Evolutionary conservation across 192 early-diverging fungal species (phyloP), one percentile per base, ranked within the genome.

Genomic region (Coemansia sp.): DNA sequence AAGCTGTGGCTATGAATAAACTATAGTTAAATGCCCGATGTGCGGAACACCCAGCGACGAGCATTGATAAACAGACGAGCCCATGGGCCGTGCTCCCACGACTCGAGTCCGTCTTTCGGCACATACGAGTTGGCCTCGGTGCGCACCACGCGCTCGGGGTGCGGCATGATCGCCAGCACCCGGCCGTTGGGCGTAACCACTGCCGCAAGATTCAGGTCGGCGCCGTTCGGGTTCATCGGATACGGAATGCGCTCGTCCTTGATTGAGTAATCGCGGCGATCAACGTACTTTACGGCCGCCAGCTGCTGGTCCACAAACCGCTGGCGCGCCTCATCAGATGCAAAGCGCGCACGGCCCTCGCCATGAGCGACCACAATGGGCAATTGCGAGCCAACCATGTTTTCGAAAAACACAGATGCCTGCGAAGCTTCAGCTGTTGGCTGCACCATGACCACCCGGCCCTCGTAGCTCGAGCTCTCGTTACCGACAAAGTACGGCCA

Each of bases 291-390:
- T 3, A 89, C 72, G 1, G 90, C 89, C 11, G 91, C 73, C 43
- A 91, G 78, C n/a, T 88, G 72, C 43, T 76, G 51, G 38, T 38
- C 57, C 15, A 79, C 54, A 45, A 89, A 79, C 5, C 67, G 39
- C 57, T 75, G 62, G 25, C 80, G 70, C 47, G 84, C 82, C 0
- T 58, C 76, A 15, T 47, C 54, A 17, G 74, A 60, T 1, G 70
- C 65, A 74, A 97, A 98, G 55, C 88, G 85, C 24, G 94, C 93
- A 51, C 92, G 85, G 22, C 98, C 98, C 86, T 99, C 98, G 57
- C 95, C 96, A 75, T 99, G 98, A 9, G 98, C 95, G 14, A 96
- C 91, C 17, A 93, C 93, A 67, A 99, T 93, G 10, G 98, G 98
- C 51, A 98, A 69, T 51, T 79, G 79, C 52, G 94, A 94, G 9